phyloP scores from a whole-genome alignment of 495 filamentous ascomycete genomes.

The Parathielavia appendiculata region DNA sequence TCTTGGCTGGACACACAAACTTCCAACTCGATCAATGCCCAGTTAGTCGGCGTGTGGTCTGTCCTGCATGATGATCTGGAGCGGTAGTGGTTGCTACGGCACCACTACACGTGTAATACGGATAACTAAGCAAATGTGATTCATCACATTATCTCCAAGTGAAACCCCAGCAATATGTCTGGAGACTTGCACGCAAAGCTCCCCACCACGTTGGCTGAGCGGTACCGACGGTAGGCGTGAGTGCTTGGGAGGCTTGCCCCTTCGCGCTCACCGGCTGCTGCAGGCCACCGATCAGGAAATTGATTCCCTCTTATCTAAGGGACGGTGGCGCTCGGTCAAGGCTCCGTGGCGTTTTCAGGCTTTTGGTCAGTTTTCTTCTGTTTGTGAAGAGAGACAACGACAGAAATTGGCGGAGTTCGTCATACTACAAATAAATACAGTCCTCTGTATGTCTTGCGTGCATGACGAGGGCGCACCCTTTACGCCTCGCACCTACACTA shows the following conservation, averaged over 20 bases:
- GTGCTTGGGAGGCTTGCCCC: neutral
- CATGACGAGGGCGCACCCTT: neutral
- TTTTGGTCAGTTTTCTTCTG: neutral
- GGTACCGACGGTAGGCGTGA: neutral
- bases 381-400: too few relatives aligned
- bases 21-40: too few relatives aligned
- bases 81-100: too few relatives aligned
- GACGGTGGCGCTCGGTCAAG: conserved; percentile 16
- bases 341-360: conserved; percentile 5
- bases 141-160: neutral
- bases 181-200: neutral
- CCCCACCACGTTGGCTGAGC: conserved; percentile 1
- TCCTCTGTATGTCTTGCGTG: neutral
- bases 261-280: conserved; percentile 10
- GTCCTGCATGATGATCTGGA: neutral
- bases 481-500: neutral
- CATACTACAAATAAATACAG: too few relatives aligned
- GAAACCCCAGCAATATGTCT: neutral
- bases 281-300: conserved; percentile 2
- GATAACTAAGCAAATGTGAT: neutral
- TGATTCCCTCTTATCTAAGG: neutral
- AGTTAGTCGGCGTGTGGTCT: too few relatives aligned
- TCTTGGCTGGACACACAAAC: too few relatives aligned
- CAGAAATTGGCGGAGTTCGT: too few relatives aligned
- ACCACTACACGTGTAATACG: too few relatives aligned